Percentiles rank a stretch among this genome's conserved stretches.
These are phyloP conservation scores for Butyriboletus appendiculatus DNA, from an alignment of 1,284 basidiomycete species.

Conservation along the genomic window DNA sequence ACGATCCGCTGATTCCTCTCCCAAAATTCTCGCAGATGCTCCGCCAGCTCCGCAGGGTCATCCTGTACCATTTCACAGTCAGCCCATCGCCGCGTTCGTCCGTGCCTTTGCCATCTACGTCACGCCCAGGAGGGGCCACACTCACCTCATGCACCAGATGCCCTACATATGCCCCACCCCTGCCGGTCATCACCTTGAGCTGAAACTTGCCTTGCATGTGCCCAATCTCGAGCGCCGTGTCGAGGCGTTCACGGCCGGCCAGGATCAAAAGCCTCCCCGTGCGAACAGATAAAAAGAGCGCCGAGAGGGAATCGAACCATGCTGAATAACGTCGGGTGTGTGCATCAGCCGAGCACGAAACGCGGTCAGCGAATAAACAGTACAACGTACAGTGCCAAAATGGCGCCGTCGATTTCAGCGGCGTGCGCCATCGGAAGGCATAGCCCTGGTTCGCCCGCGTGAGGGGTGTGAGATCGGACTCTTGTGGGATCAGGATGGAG, in stretches of 20 bases:
- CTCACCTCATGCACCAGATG: constrained; percentile 93
- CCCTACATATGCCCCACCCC: constrained; percentile 56
- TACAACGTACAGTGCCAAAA: constrained; percentile 80
- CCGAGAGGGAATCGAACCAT: constrained; percentile 89
- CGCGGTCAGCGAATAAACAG: not conserved
- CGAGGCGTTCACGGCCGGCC: constrained; percentile 91
- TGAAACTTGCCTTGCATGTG: constrained; percentile 99
- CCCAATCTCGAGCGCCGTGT: constrained; percentile 94
- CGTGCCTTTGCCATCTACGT: not conserved
- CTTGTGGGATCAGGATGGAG: constrained; percentile 59
- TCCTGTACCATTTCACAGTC: constrained; percentile 55
- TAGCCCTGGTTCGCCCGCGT: constrained; percentile 27
- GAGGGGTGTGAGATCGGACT: constrained; percentile 38
- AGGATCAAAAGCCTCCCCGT: constrained; percentile 87
- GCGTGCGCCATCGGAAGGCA: constrained; percentile 77
- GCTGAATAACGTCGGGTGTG: constrained; percentile 46
- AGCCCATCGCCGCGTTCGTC: not conserved
- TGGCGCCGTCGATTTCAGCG: constrained; percentile 81
- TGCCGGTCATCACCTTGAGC: constrained; percentile 76
- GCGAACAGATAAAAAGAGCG: constrained; percentile 72
- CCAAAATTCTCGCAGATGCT: constrained; percentile 89
- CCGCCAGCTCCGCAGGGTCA: constrained; percentile 78
- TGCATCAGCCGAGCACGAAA: not conserved
- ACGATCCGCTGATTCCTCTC: constrained; percentile 80
- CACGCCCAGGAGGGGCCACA: not conserved